These are phyloP conservation scores for Elsinoe australis DNA, from an alignment of 2,329 filamentous ascomycete genomes.

Conservation along the genomic window DNA sequence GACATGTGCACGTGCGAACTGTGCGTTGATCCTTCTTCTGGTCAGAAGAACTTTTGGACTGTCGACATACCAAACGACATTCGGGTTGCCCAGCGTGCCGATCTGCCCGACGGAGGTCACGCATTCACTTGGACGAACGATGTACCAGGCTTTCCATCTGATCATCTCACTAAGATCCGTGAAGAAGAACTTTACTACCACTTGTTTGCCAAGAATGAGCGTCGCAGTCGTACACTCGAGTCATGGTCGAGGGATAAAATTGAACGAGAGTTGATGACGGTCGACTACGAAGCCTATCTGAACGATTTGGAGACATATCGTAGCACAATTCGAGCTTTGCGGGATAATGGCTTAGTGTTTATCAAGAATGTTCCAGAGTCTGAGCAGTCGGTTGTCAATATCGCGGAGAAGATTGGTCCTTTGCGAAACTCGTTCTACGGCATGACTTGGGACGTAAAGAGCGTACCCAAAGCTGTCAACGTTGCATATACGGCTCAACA, in stretches of 20 bases:
- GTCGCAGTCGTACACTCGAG: not conserved
- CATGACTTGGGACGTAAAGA: slow-evolving; percentile 79
- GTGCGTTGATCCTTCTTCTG: slow-evolving; percentile 53
- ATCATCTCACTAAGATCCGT: slow-evolving; percentile 36
- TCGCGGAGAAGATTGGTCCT: slow-evolving; percentile 66
- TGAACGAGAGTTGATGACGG: slow-evolving; percentile 44
- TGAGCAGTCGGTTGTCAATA: slow-evolving; percentile 47
- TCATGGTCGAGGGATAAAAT: slow-evolving; percentile 43
- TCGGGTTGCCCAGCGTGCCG: slow-evolving; percentile 30
- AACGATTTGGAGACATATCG: slow-evolving; percentile 49
- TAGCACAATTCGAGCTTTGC: slow-evolving; percentile 54
- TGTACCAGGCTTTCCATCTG: slow-evolving; percentile 36
- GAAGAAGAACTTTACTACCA: slow-evolving; percentile 20
- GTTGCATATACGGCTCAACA: slow-evolving; percentile 77
- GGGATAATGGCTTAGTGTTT: slow-evolving; percentile 65
- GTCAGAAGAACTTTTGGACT: slow-evolving; percentile 58
- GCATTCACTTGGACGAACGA: slow-evolving; percentile 55
- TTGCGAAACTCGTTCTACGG: slow-evolving; percentile 88
- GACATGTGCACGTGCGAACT: slow-evolving; percentile 52
- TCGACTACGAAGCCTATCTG: slow-evolving; percentile 69
- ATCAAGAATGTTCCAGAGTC: slow-evolving; percentile 62
- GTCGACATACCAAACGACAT: slow-evolving; percentile 53
- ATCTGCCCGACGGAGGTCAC: slow-evolving; percentile 25
- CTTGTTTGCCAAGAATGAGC: not conserved
- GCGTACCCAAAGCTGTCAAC: slow-evolving; percentile 76